phyloP scores from a whole-genome alignment of 345 rosid genomes.

The Limnanthes douglasii region DNA sequence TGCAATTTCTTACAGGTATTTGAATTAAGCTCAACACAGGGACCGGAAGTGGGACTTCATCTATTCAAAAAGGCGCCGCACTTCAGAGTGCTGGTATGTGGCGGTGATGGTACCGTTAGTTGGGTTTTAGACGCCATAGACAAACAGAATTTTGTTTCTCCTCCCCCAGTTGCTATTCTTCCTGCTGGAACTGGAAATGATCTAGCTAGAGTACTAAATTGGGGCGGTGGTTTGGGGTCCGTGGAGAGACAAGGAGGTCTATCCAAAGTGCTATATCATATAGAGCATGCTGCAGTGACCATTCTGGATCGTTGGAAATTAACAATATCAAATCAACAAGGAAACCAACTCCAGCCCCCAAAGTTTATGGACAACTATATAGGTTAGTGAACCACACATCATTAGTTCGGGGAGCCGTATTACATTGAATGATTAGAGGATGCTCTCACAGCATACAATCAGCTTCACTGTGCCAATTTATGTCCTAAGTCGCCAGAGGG shows the following conservation, averaged over 20 bases:
- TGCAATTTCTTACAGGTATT: conserved; percentile 35
- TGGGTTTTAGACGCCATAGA: conserved; percentile 89
- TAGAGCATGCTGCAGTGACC: conserved; percentile 79
- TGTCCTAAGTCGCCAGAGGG: too few species aligned
- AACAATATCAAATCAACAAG: conserved; percentile 36
- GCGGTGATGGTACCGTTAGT: conserved; percentile 92
- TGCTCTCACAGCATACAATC: too few species aligned
- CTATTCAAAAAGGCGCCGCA: conserved; percentile 76
- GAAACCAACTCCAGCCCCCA: conserved; percentile 44
- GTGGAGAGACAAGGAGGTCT: conserved; percentile 85
- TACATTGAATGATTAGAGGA: too few species aligned
- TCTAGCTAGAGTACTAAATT: conserved; percentile 70
- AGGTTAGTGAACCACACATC: conserved; percentile 46
- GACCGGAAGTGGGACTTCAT: conserved; percentile 79
- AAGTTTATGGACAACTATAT: conserved; percentile 88
- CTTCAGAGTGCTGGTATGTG: conserved; percentile 85
- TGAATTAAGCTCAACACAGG: conserved; percentile 64
- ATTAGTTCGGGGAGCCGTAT: too few species aligned
- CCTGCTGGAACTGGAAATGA: conserved; percentile 99
- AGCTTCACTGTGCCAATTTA: too few species aligned
- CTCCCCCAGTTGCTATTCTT: conserved; percentile 89
- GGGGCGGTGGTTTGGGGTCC: conserved; percentile 84
- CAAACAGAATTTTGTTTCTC: conserved; percentile 73
- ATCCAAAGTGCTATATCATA: conserved; percentile 43
- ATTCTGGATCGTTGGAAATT: conserved; percentile 93